Conservation (phyloP, 139 green algal genomes). For the Nannochloris sp. region DNA sequence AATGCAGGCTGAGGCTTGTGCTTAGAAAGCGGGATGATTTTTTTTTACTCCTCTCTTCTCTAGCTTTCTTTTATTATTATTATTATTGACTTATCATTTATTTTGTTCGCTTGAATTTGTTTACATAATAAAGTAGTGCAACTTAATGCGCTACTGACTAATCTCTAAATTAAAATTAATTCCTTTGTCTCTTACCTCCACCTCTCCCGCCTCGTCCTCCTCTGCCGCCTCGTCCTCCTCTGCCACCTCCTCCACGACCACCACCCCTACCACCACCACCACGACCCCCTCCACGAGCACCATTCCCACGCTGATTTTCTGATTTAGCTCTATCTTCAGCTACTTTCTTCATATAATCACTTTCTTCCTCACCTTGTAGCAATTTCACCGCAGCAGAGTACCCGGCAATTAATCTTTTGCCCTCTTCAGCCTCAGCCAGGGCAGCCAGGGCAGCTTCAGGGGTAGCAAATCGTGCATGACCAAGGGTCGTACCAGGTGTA, state of each 20-base stretch:
- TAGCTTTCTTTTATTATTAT: too few species aligned
- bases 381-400: slow-evolving; percentile 28
- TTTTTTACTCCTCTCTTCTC: too few species aligned
- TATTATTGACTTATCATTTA: neutral
- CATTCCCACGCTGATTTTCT: neutral
- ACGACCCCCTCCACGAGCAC: neutral
- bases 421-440: slow-evolving; percentile 22
- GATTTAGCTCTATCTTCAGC: neutral
- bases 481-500: slow-evolving; percentile 20
- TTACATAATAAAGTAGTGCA: neutral
- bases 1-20: too few species aligned
- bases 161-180: neutral
- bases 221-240: slow-evolving; percentile 20
- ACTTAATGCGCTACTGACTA: neutral
- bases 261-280: neutral
- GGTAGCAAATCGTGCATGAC: slow-evolving; percentile 40
- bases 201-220: slow-evolving; percentile 12
- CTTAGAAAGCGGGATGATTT: too few species aligned
- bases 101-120: neutral
- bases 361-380: slow-evolving; percentile 60
- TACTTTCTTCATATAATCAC: slow-evolving; percentile 46
- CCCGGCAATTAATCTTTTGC: slow-evolving; percentile 34
- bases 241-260: slow-evolving; percentile 3
- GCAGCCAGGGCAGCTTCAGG: slow-evolving; percentile 27
- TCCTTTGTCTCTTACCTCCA: slow-evolving; percentile 7